Conservation (phyloP, 441 rosid species). For the Jatropha podagrica region DNA sequence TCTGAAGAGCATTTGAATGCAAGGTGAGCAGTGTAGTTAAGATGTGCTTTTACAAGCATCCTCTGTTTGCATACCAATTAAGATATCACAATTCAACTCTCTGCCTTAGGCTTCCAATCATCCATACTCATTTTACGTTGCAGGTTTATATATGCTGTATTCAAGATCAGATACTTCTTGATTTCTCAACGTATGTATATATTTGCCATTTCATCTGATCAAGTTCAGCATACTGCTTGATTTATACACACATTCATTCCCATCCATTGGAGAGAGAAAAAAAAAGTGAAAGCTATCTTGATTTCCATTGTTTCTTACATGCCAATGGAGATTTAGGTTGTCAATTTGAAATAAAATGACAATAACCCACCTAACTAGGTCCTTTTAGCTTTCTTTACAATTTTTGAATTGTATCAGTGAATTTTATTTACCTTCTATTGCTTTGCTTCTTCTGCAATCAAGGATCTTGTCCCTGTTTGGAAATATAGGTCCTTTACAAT, state of each 20-base stretch:
- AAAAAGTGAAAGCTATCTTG: background rate
- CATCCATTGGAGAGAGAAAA: background rate
- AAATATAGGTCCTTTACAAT: background rate
- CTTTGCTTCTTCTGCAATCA: background rate
- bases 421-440: background rate
- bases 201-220: background rate
- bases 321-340: background rate
- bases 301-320: background rate
- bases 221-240: background rate
- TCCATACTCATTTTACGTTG: background rate
- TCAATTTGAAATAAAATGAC: background rate
- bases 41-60: background rate
- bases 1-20: slow-evolving; percentile 20
- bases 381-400: background rate
- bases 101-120: slow-evolving; percentile 7
- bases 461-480: background rate
- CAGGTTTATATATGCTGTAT: slow-evolving; percentile 5
- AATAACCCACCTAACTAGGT: background rate
- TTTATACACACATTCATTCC: background rate
- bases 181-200: background rate
- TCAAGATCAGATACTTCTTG: background rate
- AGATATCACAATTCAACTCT: background rate
- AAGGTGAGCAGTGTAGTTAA: slow-evolving; percentile 26
- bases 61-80: background rate
- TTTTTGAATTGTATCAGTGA: background rate